These are phyloP conservation scores for Mariannaea elegans DNA, from an alignment of 2,329 filamentous ascomycete species.

Conservation along the genomic window DNA sequence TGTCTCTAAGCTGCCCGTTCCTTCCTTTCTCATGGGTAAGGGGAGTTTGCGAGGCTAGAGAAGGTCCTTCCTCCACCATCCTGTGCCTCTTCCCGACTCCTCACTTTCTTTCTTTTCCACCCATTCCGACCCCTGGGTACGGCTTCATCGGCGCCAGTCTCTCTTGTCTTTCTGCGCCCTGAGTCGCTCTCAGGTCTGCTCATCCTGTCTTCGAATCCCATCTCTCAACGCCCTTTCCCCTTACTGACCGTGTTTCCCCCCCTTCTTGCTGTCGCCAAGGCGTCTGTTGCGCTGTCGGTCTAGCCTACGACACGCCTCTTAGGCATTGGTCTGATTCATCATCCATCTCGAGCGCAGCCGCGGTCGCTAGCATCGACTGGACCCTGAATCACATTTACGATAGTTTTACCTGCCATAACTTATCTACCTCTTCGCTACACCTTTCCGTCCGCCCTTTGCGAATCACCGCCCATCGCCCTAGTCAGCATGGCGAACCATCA, in stretches of 20 bases:
- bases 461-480: constrained; percentile 22
- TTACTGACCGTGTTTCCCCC: constrained; percentile 26
- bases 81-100: constrained; percentile 51
- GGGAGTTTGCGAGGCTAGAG: constrained; percentile 52
- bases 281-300: constrained; percentile 22
- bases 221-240: constrained; percentile 14
- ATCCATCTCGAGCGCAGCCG: constrained; percentile 27
- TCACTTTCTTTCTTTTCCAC: constrained; percentile 48
- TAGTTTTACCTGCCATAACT: not conserved
- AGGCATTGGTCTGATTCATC: constrained; percentile 22
- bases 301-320: constrained; percentile 16
- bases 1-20: constrained; percentile 46
- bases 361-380: constrained; percentile 6
- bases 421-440: not conserved
- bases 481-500: constrained; percentile 78
- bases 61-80: constrained; percentile 52
- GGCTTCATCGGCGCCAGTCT: constrained; percentile 42
- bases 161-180: constrained; percentile 29
- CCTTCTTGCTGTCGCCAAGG: constrained; percentile 15
- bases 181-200: constrained; percentile 20
- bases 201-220: constrained; percentile 20
- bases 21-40: constrained; percentile 54
- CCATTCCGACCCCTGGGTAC: constrained; percentile 44
- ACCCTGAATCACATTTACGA: constrained; percentile 29
- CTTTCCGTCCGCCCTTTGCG: constrained; percentile 20